A percentile compares a stretch with the other conserved stretches of the same genome.
phyloP scores from a whole-genome alignment of 2,329 filamentous ascomycete species.

The Ambrosiella cleistominuta region DNA sequence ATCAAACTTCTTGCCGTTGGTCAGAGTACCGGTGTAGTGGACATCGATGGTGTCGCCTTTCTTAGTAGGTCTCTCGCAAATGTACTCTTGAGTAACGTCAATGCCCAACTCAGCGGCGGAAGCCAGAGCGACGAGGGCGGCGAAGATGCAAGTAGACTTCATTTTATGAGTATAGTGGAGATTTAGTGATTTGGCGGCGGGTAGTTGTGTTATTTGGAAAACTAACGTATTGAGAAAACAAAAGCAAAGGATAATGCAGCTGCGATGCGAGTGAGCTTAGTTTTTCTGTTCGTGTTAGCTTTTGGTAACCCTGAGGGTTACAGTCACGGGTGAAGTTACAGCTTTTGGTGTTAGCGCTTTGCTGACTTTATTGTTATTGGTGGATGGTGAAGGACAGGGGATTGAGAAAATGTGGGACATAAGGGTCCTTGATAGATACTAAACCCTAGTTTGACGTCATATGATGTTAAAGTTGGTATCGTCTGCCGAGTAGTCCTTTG shows the following conservation, averaged over 20 bases:
- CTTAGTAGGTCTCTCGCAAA: constrained; percentile 62
- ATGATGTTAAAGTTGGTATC: neutral
- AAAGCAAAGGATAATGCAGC: no score
- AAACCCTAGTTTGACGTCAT: neutral
- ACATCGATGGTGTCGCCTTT: constrained; percentile 67
- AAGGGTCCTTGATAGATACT: neutral
- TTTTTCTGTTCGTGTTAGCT: neutral
- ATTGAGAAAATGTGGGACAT: no score
- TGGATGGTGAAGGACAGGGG: no score
- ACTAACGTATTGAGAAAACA: no score
- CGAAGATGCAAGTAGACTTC: constrained; percentile 32
- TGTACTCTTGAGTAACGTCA: constrained; percentile 53
- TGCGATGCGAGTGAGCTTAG: no score
- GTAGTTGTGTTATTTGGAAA: no score
- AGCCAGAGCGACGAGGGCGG: constrained; percentile 33
- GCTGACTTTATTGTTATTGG: neutral
- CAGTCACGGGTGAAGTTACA: neutral
- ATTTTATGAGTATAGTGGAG: constrained; percentile 20
- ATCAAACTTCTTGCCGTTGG: constrained; percentile 66
- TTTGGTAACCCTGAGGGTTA: neutral
- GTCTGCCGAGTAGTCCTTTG: neutral
- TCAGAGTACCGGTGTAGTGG: constrained; percentile 74
- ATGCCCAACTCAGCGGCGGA: constrained; percentile 52
- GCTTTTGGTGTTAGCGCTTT: neutral
- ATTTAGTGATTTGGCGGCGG: neutral